phyloP scores from a whole-genome alignment of 306 rosid species.

The Rubus idaeus region DNA sequence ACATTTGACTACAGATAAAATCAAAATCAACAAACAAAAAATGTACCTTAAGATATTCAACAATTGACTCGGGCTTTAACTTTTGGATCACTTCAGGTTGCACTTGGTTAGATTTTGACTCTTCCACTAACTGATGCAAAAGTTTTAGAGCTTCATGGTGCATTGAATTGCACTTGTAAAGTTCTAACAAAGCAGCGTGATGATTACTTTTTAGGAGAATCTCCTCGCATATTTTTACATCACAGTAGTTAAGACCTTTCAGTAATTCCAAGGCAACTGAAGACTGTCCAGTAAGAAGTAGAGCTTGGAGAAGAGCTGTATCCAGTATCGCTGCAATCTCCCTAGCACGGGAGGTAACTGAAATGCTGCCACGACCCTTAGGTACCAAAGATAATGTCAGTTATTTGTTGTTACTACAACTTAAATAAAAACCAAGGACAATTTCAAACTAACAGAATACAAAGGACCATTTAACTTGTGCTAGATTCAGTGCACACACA shows the following conservation, averaged over 20 bases:
- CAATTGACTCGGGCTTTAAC: slow-evolving; percentile 82
- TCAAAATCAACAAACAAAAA: slow-evolving; percentile 20
- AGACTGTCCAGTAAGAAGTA: slow-evolving; percentile 89
- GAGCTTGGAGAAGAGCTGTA: slow-evolving; percentile 87
- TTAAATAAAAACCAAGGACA: neutral
- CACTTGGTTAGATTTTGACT: slow-evolving; percentile 59
- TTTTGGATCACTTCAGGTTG: slow-evolving; percentile 54
- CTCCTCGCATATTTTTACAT: slow-evolving; percentile 83
- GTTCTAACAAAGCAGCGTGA: slow-evolving; percentile 73
- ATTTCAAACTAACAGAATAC: neutral
- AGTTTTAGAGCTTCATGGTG: slow-evolving; percentile 93
- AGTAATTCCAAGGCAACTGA: slow-evolving; percentile 68
- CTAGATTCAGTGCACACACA: neutral
- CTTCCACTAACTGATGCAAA: slow-evolving; percentile 73
- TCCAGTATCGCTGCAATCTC: slow-evolving; percentile 93
- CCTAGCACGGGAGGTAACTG: slow-evolving; percentile 78
- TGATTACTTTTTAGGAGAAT: slow-evolving; percentile 68
- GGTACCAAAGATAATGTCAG: slow-evolving; percentile 26
- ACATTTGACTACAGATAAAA: slow-evolving; percentile 3
- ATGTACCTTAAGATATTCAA: slow-evolving; percentile 93
- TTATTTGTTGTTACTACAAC: neutral
- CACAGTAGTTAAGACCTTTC: slow-evolving; percentile 82
- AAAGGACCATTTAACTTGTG: neutral
- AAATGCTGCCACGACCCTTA: slow-evolving; percentile 68
- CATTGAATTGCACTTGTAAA: slow-evolving; percentile 86